Evolutionary conservation across 2,329 filamentous ascomycete genomes (phyloP), one percentile per base, ranked within the genome.

Genomic region (Fusarium sp.): DNA sequence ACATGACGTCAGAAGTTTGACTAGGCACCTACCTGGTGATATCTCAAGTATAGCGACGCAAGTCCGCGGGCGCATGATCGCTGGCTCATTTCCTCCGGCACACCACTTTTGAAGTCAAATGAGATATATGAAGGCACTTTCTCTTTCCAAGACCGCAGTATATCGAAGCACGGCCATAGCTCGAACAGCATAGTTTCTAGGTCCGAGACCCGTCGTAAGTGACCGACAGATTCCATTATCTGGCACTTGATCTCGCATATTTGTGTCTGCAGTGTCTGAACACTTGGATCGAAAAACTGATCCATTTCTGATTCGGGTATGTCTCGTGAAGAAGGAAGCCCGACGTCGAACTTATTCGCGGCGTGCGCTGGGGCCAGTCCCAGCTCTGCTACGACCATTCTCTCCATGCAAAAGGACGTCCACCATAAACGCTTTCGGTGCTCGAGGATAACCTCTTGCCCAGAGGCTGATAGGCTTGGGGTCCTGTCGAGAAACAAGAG

Each of bases 361-460:
- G 18, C 49, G n/a, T 53, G 49, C 13, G 49, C 49, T 29, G 49
- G 35, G 22, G 49, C 35, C 13, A 53, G 35, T 20, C 49, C 35
- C 27, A 27, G 27, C 4, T 53, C 49, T 5, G 35, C 49, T 18
- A 53, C 49, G 15, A 53, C 49, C 49, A 53, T 53, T 20, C 49
- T 53, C 20, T 53, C 49, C 49, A 53, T 53, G 7, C 49, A 53
- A 27, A 39, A 39, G 8, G 49, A 29, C 10, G 49, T 53, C 49
- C 49, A 53, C 35, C 49, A 53, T n/a, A 53, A 10, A 2, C 35
- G 49, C 18, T 53, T 53, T 29, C 35, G 22, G 20, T 53, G 49
- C 18, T 53, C 35, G 3, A 39, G 13, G 10, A 38, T 36, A 2
- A 53, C 13, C 6, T 29, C 22, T 27, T 20, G 25, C 3, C 25